Base-by-base conservation (phyloP, 257 asterid species). In the Linaria vulgaris region DNA sequence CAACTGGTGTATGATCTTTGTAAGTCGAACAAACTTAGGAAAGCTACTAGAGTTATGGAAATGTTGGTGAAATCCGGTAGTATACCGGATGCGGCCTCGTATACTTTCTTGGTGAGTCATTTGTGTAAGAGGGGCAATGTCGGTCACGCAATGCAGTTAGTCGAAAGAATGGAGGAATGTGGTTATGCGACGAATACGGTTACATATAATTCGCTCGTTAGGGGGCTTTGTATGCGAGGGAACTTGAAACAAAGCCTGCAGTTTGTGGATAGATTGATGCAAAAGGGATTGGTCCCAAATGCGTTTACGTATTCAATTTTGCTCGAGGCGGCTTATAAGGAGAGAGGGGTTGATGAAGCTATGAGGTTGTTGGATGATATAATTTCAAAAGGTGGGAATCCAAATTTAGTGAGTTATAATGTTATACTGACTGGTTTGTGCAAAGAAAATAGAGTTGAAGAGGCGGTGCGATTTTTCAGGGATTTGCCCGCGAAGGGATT, bases 301-400 rank as follows among this genome's bases (percentile, higher is more conserved):
- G 97, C 96, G 0, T 85, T 72, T 64, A 91, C 98, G 3, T 87
- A 88, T 22, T 88, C 97, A 0, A 85, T 87, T 70, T 61, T 92
- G 80, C 97, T 92, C 14, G 95, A 92, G 83, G 98, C 97, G 12
- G 89, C 94, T 34, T 86, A 83, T 52, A 83, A 88, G 72, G 97
- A 87, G 71, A 76, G 61, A 58, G 98, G 98, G 52, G 96, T 85
- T 25, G 83, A 91, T 51, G 94, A 87, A 61, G 97, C 98, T 4
- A 82, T 71, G 76, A 68, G 72, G 74, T 79, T 91, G 19, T 79
- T 88, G 83, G 85, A 87, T 47, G 87, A 79, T 27, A 80, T 91
- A 7, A 70, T 86, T 48, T 83, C 82, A 5, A 83, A 79, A 61
- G 96, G 96, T 41, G 97, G 94, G 9, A 83, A 51, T 56, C 96